Evolutionary conservation across 768 basidiomycete genomes (phyloP), one percentile per base, ranked within the genome.

Genomic region (Pleurotus eryngii): DNA sequence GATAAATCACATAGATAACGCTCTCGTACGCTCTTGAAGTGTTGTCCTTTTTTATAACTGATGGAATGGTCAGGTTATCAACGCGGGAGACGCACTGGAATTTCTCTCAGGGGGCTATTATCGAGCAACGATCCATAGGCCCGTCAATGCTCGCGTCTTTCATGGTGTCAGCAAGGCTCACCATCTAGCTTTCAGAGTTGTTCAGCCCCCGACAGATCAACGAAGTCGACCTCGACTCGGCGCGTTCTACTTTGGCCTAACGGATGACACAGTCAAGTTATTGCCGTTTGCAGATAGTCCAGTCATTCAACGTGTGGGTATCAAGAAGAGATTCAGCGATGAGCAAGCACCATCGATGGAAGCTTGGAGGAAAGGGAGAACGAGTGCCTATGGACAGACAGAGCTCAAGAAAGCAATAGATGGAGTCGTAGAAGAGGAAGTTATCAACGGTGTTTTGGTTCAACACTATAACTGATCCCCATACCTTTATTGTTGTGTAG

Each of bases 151-250:
- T 8, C 8, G 8, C 9, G 8, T 3, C 11, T 11, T 35, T 9
- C 30, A 8, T 35, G 11, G 9, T 35, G 8, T 11, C 30, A 8
- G 8, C 30, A 11, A 3, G 30, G 8, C 30, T 8, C 8, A 35
- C 8, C 9, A 1, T 8, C 8, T 35, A 35, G 8, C 30, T 9
- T 35, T 11, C 9, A 35, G 30, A 11, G 30, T 35, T 35, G 72
- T 83, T 3, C 81, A 81, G 61, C 85, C 84, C 2, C 85, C 84
- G 9, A 61, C 65, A 0, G 83, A 85, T 59, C 85, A 86, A 60
- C 77, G 69, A 26, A 66, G 64, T 26, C 68, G 74, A 59, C 71
- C 78, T 15, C 80, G 84, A 7, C 72, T 85, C 1, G 84, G 85
- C 0, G 73, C 78, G 2, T 84, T 85, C 64, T 86, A 85, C 67